phyloP scores from a whole-genome alignment of 192 early-diverging fungal species.

The Linnemannia elongata region DNA sequence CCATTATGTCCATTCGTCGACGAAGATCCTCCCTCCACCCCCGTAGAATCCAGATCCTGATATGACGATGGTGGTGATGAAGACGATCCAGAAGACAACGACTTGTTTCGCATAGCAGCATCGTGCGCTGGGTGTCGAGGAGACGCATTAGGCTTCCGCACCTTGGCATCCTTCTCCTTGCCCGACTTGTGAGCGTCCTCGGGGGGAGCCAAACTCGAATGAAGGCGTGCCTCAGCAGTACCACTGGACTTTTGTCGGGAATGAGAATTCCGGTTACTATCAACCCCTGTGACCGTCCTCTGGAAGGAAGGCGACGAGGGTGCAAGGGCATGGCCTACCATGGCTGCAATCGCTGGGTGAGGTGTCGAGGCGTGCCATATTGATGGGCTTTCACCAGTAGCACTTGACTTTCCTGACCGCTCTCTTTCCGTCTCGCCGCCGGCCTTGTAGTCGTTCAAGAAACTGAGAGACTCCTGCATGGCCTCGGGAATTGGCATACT shows the following conservation, averaged over 20 bases:
- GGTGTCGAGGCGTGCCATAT: slow-evolving; percentile 47
- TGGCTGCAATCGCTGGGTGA: slow-evolving; percentile 52
- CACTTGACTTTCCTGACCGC: not conserved
- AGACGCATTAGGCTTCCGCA: slow-evolving; percentile 14
- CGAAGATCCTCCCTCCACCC: not conserved
- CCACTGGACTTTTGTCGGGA: slow-evolving; percentile 27
- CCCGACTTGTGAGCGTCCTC: slow-evolving; percentile 9
- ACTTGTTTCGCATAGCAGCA: slow-evolving; percentile 42
- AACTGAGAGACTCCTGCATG: slow-evolving; percentile 55
- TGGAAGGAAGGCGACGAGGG: slow-evolving; percentile 43
- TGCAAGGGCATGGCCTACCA: slow-evolving; percentile 46
- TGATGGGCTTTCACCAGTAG: slow-evolving; percentile 18
- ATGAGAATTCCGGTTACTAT: slow-evolving; percentile 4
- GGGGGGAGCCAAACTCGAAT: slow-evolving; percentile 7
- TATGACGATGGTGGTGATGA: slow-evolving; percentile 28
- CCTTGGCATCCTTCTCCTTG: slow-evolving; percentile 17
- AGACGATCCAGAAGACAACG: slow-evolving; percentile 18
- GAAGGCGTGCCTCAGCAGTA: not conserved
- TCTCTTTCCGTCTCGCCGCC: slow-evolving; percentile 23
- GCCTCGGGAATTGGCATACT: slow-evolving; percentile 40
- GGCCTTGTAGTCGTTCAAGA: slow-evolving; percentile 47
- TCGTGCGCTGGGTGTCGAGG: slow-evolving; percentile 52
- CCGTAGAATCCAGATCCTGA: slow-evolving; percentile 14
- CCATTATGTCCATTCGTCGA: slow-evolving; percentile 18
- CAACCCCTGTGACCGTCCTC: slow-evolving; percentile 5